These are phyloP conservation scores for Exophiala sp. DNA, from an alignment of 2,329 filamentous ascomycete species.

Conservation along the genomic window DNA sequence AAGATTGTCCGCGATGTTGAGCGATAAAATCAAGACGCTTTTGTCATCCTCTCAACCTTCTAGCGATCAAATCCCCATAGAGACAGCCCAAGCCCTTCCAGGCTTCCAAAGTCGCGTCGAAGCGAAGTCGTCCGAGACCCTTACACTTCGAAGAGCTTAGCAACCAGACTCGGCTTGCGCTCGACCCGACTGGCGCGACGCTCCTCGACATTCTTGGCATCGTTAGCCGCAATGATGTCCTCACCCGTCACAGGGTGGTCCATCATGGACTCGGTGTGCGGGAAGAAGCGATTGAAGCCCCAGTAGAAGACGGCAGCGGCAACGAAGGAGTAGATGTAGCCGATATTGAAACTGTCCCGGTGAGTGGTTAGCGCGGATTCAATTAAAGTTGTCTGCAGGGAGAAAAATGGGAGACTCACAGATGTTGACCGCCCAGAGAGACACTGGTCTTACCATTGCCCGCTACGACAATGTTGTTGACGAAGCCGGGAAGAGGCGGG, in stretches of 20 bases:
- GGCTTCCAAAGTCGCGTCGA: too few relatives aligned
- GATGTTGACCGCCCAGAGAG: slow-evolving; percentile 21
- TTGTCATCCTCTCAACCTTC: too few relatives aligned
- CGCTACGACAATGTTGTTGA: not conserved
- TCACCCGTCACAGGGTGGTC: slow-evolving; percentile 23
- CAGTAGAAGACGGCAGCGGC: slow-evolving; percentile 26
- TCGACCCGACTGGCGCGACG: slow-evolving; percentile 18
- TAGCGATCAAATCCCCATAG: too few relatives aligned
- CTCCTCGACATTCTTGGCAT: slow-evolving; percentile 20
- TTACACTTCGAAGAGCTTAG: slow-evolving; percentile 23
- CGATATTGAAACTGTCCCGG: slow-evolving; percentile 17
- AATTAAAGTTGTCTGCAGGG: not conserved
- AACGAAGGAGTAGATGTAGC: slow-evolving; percentile 25
- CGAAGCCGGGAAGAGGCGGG: slow-evolving; percentile 42
- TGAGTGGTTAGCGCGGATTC: slow-evolving; percentile 6
- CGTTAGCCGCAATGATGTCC: slow-evolving; percentile 25
- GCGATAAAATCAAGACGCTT: too few relatives aligned
- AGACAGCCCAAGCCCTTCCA: too few relatives aligned
- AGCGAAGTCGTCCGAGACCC: too few relatives aligned
- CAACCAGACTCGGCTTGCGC: slow-evolving; percentile 17
- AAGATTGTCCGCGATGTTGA: too few relatives aligned
- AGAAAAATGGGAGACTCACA: slow-evolving; percentile 7
- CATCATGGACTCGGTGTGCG: slow-evolving; percentile 23
- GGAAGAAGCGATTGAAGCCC: slow-evolving; percentile 26
- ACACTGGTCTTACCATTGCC: slow-evolving; percentile 19